Conservation (phyloP, 1,284 basidiomycete species). For the Ustilago trichophora region DNA sequence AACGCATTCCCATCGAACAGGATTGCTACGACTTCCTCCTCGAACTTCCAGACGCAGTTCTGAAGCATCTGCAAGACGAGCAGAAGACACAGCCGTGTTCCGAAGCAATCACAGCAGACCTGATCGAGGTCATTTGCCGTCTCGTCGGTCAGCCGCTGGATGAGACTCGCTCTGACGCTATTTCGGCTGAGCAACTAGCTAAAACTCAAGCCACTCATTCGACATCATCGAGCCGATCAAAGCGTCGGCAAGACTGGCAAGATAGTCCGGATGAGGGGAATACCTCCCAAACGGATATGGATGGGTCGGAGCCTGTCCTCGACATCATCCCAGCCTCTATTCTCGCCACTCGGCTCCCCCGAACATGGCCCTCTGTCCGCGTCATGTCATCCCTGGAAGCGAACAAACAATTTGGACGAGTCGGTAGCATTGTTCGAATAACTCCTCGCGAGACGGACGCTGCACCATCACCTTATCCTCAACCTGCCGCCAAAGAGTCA, state of each 20-base stretch:
- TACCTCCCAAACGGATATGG: background rate
- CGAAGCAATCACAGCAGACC: slow-evolving; percentile 14
- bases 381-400: slow-evolving; percentile 37
- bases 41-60: slow-evolving; percentile 10
- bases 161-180: background rate
- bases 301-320: slow-evolving; percentile 15
- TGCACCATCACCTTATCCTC: too few relatives aligned
- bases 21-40: slow-evolving; percentile 31
- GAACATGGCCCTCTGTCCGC: slow-evolving; percentile 32
- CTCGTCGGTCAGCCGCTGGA: slow-evolving; percentile 10
- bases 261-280: background rate
- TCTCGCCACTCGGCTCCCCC: slow-evolving; percentile 17
- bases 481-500: too few relatives aligned
- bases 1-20: slow-evolving; percentile 33
- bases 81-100: slow-evolving; percentile 2
- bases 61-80: slow-evolving; percentile 22
- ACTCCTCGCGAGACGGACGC: background rate
- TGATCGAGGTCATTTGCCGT: slow-evolving; percentile 22
- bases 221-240: background rate
- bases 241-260: slow-evolving; percentile 1
- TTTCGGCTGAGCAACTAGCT: background rate
- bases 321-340: slow-evolving; percentile 28
- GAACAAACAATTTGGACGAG: slow-evolving; percentile 36
- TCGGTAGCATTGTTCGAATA: slow-evolving; percentile 28
- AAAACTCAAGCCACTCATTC: background rate